Percentiles rank a stretch among this genome's conserved stretches.
These are phyloP conservation scores for Saturnispora kantuleensis DNA, from an alignment of 805 yeast species.

Conservation along the genomic window DNA sequence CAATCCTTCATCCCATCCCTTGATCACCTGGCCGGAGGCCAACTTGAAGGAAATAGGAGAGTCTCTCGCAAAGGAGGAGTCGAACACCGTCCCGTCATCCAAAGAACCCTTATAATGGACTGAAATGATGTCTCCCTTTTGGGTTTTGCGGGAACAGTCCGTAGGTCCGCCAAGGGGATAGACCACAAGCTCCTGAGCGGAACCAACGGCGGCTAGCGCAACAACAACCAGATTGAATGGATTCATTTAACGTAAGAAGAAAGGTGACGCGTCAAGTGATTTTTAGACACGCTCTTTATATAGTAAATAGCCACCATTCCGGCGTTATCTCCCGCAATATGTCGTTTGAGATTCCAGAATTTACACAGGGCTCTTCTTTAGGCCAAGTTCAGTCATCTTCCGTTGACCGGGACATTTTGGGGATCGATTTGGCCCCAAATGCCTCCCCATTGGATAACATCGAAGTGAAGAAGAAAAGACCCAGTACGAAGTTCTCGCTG, in stretches of 20 bases:
- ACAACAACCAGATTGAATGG: background rate
- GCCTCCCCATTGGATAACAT: constrained; percentile 1
- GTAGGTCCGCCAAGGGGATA: constrained; percentile 37
- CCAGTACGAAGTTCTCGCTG: constrained; percentile 39
- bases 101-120: constrained; percentile 77
- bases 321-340: background rate
- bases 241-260: background rate
- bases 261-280: no score
- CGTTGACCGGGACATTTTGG: constrained; percentile 17
- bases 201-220: background rate
- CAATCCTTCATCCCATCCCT: constrained; percentile 89
- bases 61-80: constrained; percentile 56
- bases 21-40: constrained; percentile 72
- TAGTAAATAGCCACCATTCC: no score
- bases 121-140: constrained; percentile 54
- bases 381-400: background rate
- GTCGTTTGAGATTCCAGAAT: background rate
- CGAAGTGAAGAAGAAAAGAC: constrained; percentile 19
- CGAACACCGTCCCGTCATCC: constrained; percentile 62
- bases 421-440: constrained; percentile 11
- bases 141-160: constrained; percentile 49
- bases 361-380: background rate
- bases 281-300: no score
- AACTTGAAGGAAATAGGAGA: constrained; percentile 61
- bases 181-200: constrained; percentile 12